phyloP scores from a whole-genome alignment of 768 basidiomycete genomes.

The Hygrophorus pudorinus region DNA sequence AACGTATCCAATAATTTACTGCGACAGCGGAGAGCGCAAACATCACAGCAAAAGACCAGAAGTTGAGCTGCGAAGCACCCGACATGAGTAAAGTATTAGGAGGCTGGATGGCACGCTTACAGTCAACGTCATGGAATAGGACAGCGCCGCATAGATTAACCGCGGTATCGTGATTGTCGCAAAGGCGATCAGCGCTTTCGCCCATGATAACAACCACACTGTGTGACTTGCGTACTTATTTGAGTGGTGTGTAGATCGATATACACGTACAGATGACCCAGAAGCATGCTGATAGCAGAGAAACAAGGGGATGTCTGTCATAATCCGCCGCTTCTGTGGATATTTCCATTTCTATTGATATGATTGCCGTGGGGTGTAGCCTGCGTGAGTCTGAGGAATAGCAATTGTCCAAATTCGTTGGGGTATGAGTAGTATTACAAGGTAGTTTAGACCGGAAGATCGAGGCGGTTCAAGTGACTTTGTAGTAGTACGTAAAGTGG shows the following conservation, averaged over 20 bases:
- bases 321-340: conserved; percentile 14
- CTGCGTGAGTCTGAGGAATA: too few relatives aligned
- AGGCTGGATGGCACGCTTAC: conserved; percentile 28
- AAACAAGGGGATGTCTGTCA: conserved; percentile 58
- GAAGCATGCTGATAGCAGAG: conserved; percentile 71
- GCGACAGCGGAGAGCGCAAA: conserved; percentile 57
- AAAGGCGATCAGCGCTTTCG: conserved; percentile 63
- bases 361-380: too few relatives aligned
- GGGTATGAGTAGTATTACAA: neutral
- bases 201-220: conserved; percentile 84
- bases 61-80: conserved; percentile 55
- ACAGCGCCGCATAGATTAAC: conserved; percentile 66
- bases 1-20: conserved; percentile 79
- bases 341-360: too few relatives aligned
- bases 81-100: conserved; percentile 4
- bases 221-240: conserved; percentile 7
- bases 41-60: conserved; percentile 81
- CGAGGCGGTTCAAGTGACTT: neutral
- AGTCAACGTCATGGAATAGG: conserved; percentile 85
- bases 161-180: conserved; percentile 77
- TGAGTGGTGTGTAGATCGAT: neutral
- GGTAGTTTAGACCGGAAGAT: neutral
- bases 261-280: conserved; percentile 67
- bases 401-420: too few relatives aligned
- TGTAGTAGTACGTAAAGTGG: too few relatives aligned